These are phyloP conservation scores for Lactarius psammicola DNA, from an alignment of 768 basidiomycete genomes.

Conservation along the genomic window DNA sequence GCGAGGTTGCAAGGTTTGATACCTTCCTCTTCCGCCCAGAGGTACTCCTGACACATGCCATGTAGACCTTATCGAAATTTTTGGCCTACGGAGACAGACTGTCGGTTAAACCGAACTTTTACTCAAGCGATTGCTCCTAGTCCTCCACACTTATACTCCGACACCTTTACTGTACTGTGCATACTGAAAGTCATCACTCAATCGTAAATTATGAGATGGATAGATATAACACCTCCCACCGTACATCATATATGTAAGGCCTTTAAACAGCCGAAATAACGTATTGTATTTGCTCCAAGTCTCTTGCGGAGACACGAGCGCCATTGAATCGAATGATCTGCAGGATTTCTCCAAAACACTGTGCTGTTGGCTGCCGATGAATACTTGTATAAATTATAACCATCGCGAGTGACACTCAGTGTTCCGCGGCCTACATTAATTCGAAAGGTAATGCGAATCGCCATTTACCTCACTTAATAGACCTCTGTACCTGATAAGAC, in stretches of 20 bases:
- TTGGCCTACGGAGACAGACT: slow-evolving; percentile 24
- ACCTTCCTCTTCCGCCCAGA: neutral
- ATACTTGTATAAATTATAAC: neutral
- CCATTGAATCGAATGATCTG: neutral
- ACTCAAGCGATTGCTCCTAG: no score
- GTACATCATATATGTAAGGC: neutral
- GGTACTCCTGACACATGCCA: neutral
- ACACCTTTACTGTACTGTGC: neutral
- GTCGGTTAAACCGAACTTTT: neutral
- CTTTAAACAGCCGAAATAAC: neutral
- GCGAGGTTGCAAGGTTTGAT: slow-evolving; percentile 73
- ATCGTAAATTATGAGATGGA: neutral
- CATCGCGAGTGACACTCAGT: neutral
- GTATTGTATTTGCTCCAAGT: neutral
- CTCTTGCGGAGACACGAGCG: neutral
- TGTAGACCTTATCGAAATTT: slow-evolving; percentile 27
- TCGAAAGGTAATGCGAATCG: no score
- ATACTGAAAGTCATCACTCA: neutral
- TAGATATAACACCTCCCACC: neutral
- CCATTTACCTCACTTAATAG: no score
- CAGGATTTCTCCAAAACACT: neutral
- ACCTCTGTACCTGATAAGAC: no score
- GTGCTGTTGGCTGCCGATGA: neutral
- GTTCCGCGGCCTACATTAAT: neutral
- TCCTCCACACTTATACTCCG: neutral